A percentile compares a stretch with the other conserved stretches of the same genome.
These are phyloP conservation scores for Tuber calosporum DNA, from an alignment of 495 filamentous ascomycete species.

Conservation along the genomic window DNA sequence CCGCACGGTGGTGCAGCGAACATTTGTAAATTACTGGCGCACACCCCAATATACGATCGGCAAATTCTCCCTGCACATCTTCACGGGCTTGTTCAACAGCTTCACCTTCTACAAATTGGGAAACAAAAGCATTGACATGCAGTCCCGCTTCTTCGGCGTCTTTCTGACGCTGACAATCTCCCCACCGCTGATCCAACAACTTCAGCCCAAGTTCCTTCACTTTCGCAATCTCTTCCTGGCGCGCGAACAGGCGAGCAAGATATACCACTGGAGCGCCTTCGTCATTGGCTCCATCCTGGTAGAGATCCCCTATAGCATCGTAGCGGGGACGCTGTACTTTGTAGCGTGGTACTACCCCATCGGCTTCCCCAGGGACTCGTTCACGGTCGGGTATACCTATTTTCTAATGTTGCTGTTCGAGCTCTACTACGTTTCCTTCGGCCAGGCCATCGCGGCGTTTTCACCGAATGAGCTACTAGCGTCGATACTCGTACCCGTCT, in stretches of 20 bases:
- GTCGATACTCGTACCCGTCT: slow-evolving; percentile 58
- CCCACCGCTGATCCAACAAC: slow-evolving; percentile 49
- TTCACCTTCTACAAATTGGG: slow-evolving; percentile 48
- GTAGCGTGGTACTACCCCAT: slow-evolving; percentile 58
- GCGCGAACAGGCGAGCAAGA: slow-evolving; percentile 61
- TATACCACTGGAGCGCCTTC: slow-evolving; percentile 68
- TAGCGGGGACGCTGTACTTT: slow-evolving; percentile 55
- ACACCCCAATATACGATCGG: slow-evolving; percentile 47
- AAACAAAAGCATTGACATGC: slow-evolving; percentile 41
- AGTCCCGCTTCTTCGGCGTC: slow-evolving; percentile 43
- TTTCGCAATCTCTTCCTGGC: slow-evolving; percentile 62
- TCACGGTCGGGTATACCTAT: slow-evolving; percentile 31
- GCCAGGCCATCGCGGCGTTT: slow-evolving; percentile 68
- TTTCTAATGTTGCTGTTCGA: slow-evolving; percentile 57
- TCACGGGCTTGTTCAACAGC: slow-evolving; percentile 51
- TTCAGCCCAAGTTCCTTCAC: slow-evolving; percentile 64
- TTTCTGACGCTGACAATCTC: slow-evolving; percentile 45
- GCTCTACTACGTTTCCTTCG: slow-evolving; percentile 64
- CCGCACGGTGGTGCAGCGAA: slow-evolving; percentile 42
- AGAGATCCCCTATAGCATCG: slow-evolving; percentile 63
- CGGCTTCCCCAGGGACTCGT: slow-evolving; percentile 40
- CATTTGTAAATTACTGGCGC: slow-evolving; percentile 44
- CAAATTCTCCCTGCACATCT: slow-evolving; percentile 45
- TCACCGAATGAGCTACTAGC: slow-evolving; percentile 66
- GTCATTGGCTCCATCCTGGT: slow-evolving; percentile 61